A percentile compares a stretch with the other conserved stretches of the same genome.
These are phyloP conservation scores for Suillus alpinus DNA, from an alignment of 768 basidiomycete genomes.

Conservation along the genomic window DNA sequence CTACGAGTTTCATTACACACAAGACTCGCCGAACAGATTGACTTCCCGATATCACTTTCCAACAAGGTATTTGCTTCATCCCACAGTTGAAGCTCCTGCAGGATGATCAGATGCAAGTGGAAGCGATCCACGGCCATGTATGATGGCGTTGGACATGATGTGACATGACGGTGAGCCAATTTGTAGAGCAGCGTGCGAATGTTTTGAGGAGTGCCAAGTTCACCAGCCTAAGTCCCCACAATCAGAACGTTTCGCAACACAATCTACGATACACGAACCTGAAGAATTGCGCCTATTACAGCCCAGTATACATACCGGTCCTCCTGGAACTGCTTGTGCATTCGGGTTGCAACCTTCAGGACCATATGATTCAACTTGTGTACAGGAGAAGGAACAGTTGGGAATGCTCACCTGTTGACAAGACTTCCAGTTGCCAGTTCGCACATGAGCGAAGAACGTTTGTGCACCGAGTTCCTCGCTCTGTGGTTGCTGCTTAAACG, in stretches of 20 bases:
- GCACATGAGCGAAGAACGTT: slow-evolving; percentile 82
- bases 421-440: slow-evolving; percentile 80
- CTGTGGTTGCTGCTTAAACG: slow-evolving; percentile 73
- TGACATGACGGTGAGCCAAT: slow-evolving; percentile 72
- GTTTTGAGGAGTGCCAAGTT: slow-evolving; percentile 53
- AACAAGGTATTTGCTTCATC: slow-evolving; percentile 72
- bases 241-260: neutral
- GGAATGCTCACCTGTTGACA: slow-evolving; percentile 66
- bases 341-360: slow-evolving; percentile 67
- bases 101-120: slow-evolving; percentile 68
- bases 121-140: slow-evolving; percentile 73
- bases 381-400: neutral
- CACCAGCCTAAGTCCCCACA: slow-evolving; percentile 57
- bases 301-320: slow-evolving; percentile 84
- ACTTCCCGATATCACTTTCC: slow-evolving; percentile 64
- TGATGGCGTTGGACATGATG: slow-evolving; percentile 60
- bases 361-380: neutral
- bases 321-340: slow-evolving; percentile 83
- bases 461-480: slow-evolving; percentile 85
- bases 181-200: slow-evolving; percentile 72
- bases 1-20: slow-evolving; percentile 74
- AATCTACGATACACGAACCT: slow-evolving; percentile 41
- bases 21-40: slow-evolving; percentile 67
- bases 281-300: slow-evolving; percentile 74
- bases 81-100: slow-evolving; percentile 63